Evolutionary conservation across 179 eudicot genomes (phyloP).

Genomic region (Nepenthes alata): DNA sequence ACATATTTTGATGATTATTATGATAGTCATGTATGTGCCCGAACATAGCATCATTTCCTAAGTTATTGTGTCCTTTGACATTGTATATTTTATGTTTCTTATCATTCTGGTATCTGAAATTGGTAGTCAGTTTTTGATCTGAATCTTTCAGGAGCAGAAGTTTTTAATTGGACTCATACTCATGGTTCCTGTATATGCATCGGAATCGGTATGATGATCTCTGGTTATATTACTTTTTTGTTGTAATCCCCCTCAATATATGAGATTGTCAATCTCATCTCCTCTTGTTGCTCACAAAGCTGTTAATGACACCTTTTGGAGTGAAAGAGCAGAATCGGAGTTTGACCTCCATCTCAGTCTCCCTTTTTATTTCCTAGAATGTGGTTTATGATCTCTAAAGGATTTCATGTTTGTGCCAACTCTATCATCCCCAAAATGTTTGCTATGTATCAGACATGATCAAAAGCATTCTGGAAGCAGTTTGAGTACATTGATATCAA

Average conservation of each 20-base stretch:
- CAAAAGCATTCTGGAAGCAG: no score
- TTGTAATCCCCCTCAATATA: not conserved
- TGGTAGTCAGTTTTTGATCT: slow-evolving; percentile 4
- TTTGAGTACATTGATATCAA: no score
- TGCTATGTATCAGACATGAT: no score
- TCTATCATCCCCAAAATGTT: no score
- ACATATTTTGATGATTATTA: no score
- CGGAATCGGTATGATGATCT: slow-evolving; percentile 66
- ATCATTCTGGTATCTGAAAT: slow-evolving; percentile 1
- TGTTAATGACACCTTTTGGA: no score
- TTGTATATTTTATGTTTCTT: not conserved
- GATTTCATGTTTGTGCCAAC: no score
- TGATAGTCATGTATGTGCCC: not conserved
- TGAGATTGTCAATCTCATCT: not conserved
- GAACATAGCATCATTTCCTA: not conserved
- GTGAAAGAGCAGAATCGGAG: no score
- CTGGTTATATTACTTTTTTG: not conserved
- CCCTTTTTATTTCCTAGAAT: no score
- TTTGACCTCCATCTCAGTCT: no score
- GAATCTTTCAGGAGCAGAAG: slow-evolving; percentile 84
- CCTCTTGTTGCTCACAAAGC: not conserved
- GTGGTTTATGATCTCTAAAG: no score
- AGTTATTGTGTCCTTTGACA: not conserved
- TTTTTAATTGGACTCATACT: slow-evolving; percentile 83
- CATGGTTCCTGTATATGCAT: slow-evolving; percentile 98